These are phyloP conservation scores for Rhodotorula babjevae DNA, from an alignment of 768 basidiomycete genomes.

Conservation along the genomic window DNA sequence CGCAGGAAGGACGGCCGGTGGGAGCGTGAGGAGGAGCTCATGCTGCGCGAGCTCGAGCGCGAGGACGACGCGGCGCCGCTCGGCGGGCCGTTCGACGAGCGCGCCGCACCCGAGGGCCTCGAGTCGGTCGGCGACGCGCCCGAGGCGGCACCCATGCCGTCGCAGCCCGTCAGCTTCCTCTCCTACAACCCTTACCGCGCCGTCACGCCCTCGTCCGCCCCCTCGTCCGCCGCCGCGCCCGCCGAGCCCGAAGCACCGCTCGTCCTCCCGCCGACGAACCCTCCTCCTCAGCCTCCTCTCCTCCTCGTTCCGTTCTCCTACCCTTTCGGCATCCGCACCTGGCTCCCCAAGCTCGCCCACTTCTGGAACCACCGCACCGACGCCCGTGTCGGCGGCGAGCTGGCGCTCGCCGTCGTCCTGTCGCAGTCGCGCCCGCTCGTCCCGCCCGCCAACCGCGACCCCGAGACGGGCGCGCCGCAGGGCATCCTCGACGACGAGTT, in stretches of 20 bases:
- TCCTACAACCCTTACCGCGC: constrained; percentile 39
- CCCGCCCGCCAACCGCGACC: constrained; percentile 54
- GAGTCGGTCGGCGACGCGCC: constrained; percentile 40
- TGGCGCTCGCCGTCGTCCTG: constrained; percentile 69
- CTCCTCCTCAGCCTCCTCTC: constrained; percentile 74
- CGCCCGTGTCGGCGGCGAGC: constrained; percentile 70
- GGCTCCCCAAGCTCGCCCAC: constrained; percentile 53
- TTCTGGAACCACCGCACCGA: constrained; percentile 84
- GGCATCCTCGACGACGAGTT: constrained; percentile 55
- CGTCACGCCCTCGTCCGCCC: constrained; percentile 32
- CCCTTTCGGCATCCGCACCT: constrained; percentile 41
- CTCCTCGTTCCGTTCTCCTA: constrained; percentile 48
- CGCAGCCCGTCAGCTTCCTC: constrained; percentile 34
- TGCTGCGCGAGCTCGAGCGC: constrained; percentile 64
- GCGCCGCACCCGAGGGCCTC: constrained; percentile 39
- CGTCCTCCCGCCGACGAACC: constrained; percentile 53
- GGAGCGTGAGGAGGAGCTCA: constrained; percentile 64
- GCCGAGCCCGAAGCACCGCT: constrained; percentile 37
- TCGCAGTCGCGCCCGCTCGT: constrained; percentile 60
- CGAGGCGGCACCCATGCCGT: constrained; percentile 48
- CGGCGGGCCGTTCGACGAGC: constrained; percentile 31
- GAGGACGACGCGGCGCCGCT: constrained; percentile 44
- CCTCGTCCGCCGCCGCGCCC: constrained; percentile 33
- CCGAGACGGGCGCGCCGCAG: constrained; percentile 42
- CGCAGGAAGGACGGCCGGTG: constrained; percentile 66